Evolutionary conservation across 1,139 yeast species (phyloP), one percentile per base, ranked within the genome.

Genomic region (Debaryomycetaceae sp.): DNA sequence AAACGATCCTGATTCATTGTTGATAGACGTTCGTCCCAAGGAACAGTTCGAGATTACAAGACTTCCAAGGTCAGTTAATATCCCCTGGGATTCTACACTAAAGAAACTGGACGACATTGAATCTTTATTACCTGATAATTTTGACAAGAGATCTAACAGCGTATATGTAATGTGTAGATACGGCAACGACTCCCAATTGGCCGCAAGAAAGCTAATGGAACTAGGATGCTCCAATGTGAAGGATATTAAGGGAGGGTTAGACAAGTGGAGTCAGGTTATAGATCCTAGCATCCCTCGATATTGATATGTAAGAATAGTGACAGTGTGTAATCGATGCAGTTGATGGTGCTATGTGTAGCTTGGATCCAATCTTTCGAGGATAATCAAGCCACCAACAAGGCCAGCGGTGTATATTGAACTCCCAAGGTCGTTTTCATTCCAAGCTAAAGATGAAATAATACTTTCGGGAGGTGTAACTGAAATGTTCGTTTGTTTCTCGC

Each of bases 111-210:
- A 64, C 5, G 49, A 50, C 42, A 50, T 70, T 13, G 66, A 62
- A 31, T 47, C 53, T 7, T 46, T 46, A 20, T 49, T 68, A 5
- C 75, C 74, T 0, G 29, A 38, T 1, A 52, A 41, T n/a, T 53
- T 58, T 34, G 49, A 55, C 34, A 63, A 63, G 45, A 50, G 54
- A 6, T 24, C 33, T 2, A 57, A 58, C 45, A 45, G 48, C 0
- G 53, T 74, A 1, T 74, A 60, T 49, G 83, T 87, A 0, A 71
- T 91, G 13, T 93, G 99, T 62, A 76, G 98, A 36, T 83, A 74
- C 59, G 99, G 99, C 5, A 90, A 89, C 60, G 98, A 93, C 60
- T 91, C 98, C 0, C 93, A 88, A 56, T 64, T 81, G 17, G 96
- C 96, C 0, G 82, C 87, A 0, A 65, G 72, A 48, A 66, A 74